Evolutionary conservation across 768 basidiomycete species (phyloP).

Genomic region (Boletus speciosus): DNA sequence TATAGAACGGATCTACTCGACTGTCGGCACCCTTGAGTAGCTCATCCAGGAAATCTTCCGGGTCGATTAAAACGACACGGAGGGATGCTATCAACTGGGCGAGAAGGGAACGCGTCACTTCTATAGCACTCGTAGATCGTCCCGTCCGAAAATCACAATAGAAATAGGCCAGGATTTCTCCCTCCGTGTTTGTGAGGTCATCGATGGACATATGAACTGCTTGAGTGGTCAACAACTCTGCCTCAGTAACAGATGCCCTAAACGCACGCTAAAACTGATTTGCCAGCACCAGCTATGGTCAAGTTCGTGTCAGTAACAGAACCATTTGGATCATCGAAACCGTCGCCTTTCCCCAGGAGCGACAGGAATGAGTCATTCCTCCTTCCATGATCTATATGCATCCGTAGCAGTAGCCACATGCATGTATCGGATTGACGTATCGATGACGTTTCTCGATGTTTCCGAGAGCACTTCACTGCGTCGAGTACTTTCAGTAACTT

Average conservation of each 20-base stretch:
- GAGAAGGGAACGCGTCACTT: slow-evolving; percentile 19
- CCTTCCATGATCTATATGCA: slow-evolving; percentile 5
- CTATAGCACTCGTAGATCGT: slow-evolving; percentile 8
- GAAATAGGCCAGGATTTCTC: slow-evolving; percentile 10
- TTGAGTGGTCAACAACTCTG: neutral
- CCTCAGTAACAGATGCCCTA: no score
- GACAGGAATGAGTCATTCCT: slow-evolving; percentile 7
- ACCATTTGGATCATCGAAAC: neutral
- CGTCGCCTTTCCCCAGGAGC: slow-evolving; percentile 17
- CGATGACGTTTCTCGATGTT: neutral
- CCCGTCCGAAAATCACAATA: slow-evolving; percentile 22
- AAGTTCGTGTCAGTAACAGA: neutral
- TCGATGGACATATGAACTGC: neutral
- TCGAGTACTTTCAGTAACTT: neutral
- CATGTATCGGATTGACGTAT: slow-evolving; percentile 13
- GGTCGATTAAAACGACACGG: neutral
- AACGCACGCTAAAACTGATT: slow-evolving; percentile 2
- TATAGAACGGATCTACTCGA: neutral
- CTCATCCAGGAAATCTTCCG: neutral
- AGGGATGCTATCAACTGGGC: slow-evolving; percentile 6
- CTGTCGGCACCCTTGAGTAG: slow-evolving; percentile 5
- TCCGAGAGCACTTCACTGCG: neutral
- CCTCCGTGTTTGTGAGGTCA: neutral
- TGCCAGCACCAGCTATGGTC: neutral
- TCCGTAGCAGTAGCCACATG: slow-evolving; percentile 6